Percentiles rank a stretch among this genome's conserved stretches.
Evolutionary conservation across 306 rosid species (phyloP).

Genomic region (Sophora flavescens): DNA sequence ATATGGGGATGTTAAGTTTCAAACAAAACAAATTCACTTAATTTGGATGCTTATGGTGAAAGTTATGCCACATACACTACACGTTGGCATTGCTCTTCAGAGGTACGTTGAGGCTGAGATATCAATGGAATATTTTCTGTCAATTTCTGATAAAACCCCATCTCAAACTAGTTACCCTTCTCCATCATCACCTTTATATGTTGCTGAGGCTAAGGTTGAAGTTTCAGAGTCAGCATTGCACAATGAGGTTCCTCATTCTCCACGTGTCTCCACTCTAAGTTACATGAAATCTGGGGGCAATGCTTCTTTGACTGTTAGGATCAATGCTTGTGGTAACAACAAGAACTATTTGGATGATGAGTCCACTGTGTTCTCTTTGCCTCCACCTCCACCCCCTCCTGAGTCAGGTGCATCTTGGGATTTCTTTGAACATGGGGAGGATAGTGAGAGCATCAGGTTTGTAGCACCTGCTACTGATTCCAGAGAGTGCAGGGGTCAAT

Average conservation of each 20-base stretch:
- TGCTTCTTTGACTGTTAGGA: conserved; percentile 65
- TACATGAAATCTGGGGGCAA: conserved; percentile 72
- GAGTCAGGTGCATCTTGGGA: conserved; percentile 86
- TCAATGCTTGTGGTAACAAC: conserved; percentile 49
- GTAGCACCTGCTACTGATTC: conserved; percentile 56
- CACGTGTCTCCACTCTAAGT: conserved; percentile 57
- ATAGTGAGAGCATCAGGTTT: conserved; percentile 77
- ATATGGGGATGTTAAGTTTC: no score
- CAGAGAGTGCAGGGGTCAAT: conserved; percentile 45
- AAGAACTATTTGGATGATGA: conserved; percentile 65
- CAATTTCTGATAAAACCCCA: conserved; percentile 88
- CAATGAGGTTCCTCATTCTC: conserved; percentile 63
- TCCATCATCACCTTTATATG: conserved; percentile 75
- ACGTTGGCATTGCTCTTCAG: conserved; percentile 79
- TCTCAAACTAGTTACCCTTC: conserved; percentile 90
- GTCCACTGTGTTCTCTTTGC: conserved; percentile 55
- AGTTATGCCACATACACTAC: no score
- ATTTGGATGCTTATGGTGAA: no score
- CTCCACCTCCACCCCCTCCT: conserved; percentile 73
- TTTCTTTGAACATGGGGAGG: conserved; percentile 81
- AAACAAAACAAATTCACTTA: no score
- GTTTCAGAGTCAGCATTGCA: conserved; percentile 74
- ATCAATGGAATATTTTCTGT: conserved; percentile 75
- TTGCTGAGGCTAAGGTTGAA: conserved; percentile 68
- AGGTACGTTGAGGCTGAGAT: conserved; percentile 88